Evolutionary conservation across 345 rosid genomes (phyloP).

Genomic region (Syzygium oleosum): DNA sequence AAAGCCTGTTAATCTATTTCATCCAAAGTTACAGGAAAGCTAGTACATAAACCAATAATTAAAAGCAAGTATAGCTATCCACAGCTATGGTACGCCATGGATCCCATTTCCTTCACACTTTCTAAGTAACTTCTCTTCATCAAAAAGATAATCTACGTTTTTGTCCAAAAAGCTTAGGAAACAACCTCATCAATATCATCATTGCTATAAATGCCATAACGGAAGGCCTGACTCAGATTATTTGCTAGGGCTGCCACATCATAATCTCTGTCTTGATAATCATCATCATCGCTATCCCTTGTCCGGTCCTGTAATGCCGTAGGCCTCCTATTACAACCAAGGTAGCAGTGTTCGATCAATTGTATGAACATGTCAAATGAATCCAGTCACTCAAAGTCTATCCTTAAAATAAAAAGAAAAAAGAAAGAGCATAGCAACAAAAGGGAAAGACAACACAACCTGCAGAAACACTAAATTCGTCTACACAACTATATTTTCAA

Average conservation of each 20-base stretch:
- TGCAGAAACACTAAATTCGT: background rate
- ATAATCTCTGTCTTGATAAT: conserved; percentile 90
- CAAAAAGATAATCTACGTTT: background rate
- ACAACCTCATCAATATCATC: conserved; percentile 78
- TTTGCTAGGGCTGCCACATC: conserved; percentile 93
- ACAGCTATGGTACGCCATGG: background rate
- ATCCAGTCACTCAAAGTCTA: background rate
- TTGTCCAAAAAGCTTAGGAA: background rate
- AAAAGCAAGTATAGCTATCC: background rate
- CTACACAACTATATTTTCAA: background rate
- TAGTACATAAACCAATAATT: background rate
- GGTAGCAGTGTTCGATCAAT: background rate
- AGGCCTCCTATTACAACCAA: conserved; percentile 62
- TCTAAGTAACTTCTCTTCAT: background rate
- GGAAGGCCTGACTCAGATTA: conserved; percentile 87
- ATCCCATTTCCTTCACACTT: background rate
- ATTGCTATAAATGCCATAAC: conserved; percentile 74
- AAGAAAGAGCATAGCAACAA: background rate
- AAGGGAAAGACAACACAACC: background rate
- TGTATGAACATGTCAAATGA: background rate
- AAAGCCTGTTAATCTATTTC: background rate
- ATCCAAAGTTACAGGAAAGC: background rate
- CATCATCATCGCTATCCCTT: conserved; percentile 92
- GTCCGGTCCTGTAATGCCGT: conserved; percentile 69
- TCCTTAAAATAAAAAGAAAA: background rate